These are phyloP conservation scores for Mycena haematopus DNA, from an alignment of 768 basidiomycete species.

Conservation along the genomic window DNA sequence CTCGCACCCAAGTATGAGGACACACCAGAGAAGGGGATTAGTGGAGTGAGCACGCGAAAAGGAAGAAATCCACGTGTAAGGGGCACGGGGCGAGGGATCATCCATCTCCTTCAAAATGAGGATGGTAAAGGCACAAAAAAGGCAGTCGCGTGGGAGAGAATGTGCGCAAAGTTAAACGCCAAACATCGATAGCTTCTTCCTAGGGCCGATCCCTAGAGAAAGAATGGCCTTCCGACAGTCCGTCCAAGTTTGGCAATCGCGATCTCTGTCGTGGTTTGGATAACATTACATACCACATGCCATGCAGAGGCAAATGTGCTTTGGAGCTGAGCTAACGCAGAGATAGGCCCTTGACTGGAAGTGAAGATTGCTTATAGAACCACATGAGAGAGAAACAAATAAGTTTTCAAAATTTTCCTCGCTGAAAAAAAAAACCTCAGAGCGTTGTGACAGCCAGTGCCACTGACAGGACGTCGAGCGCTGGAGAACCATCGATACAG, in stretches of 20 bases:
- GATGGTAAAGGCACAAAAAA: conserved; percentile 10
- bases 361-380: neutral
- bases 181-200: neutral
- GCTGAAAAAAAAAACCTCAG: neutral
- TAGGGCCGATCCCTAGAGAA: neutral
- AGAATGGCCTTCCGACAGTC: neutral
- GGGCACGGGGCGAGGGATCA: conserved; percentile 21
- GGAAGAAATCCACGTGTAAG: conserved; percentile 28
- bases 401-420: neutral
- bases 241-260: conserved; percentile 13
- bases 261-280: conserved; percentile 11
- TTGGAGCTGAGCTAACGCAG: neutral
- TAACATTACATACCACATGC: conserved; percentile 16
- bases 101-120: conserved; percentile 7
- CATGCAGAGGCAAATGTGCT: neutral
- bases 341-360: neutral
- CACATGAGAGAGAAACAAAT: neutral
- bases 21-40: conserved; percentile 20
- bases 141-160: neutral
- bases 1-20: conserved; percentile 10
- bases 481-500: neutral
- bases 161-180: neutral
- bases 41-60: conserved; percentile 4
- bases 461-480: too few species aligned
- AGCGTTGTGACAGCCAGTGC: too few species aligned